Percentiles rank a stretch among this genome's conserved stretches.
These are phyloP conservation scores for Eragrostis curvula DNA, from an alignment of 176 grass and related monocot species.

Conservation along the genomic window DNA sequence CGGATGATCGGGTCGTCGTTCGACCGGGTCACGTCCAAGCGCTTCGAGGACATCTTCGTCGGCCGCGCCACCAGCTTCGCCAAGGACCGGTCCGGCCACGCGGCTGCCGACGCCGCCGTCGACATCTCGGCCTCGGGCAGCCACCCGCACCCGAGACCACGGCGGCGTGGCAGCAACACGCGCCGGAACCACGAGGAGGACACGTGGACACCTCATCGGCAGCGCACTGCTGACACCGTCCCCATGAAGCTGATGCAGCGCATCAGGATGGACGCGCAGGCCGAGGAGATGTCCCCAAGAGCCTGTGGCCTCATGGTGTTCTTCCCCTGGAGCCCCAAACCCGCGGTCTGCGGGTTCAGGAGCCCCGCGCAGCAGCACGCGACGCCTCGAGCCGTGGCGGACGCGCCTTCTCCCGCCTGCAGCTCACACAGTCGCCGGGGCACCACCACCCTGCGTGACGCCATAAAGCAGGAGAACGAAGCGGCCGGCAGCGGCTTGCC, in stretches of 20 bases:
- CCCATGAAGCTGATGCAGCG: constrained; percentile 43
- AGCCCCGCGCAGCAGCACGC: constrained; percentile 25
- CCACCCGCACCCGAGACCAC: constrained; percentile 16
- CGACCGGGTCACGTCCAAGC: constrained; percentile 58
- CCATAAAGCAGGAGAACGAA: constrained; percentile 32
- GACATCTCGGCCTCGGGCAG: constrained; percentile 48
- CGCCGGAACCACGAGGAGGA: constrained; percentile 33
- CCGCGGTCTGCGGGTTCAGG: constrained; percentile 55
- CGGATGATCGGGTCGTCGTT: constrained; percentile 68
- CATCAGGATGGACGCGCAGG: constrained; percentile 38
- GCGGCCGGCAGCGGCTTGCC: neutral
- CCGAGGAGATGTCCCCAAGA: constrained; percentile 59
- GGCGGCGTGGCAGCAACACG: constrained; percentile 19
- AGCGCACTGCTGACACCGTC: constrained; percentile 4
- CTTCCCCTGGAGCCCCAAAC: constrained; percentile 88
- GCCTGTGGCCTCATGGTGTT: constrained; percentile 89
- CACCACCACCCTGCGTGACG: constrained; percentile 28
- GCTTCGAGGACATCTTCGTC: constrained; percentile 63
- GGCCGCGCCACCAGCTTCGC: constrained; percentile 64
- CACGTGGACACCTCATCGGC: neutral
- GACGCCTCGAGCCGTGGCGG: constrained; percentile 13
- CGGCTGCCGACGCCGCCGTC: neutral
- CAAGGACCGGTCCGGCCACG: constrained; percentile 56
- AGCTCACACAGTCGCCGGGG: constrained; percentile 22
- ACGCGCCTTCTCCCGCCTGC: neutral